Percentiles rank a stretch among this genome's conserved stretches.
Evolutionary conservation across 345 rosid genomes (phyloP).

Genomic region (Diplotaxis tenuifolia): DNA sequence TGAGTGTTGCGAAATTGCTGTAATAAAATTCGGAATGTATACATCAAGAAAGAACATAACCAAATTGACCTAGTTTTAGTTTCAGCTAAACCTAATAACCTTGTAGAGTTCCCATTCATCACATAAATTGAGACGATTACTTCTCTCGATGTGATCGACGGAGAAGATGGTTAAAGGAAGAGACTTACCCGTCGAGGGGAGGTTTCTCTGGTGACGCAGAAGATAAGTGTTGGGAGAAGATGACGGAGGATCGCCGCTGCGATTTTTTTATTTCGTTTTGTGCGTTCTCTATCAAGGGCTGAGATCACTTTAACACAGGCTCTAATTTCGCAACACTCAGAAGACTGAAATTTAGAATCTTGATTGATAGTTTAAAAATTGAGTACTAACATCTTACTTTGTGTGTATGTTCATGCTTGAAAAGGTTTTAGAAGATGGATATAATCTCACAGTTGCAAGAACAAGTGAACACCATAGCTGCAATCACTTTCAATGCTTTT

Average conservation of each 20-base stretch:
- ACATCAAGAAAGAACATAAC: background rate
- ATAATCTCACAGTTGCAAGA: too few relatives aligned
- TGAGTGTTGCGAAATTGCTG: too few relatives aligned
- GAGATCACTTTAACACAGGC: background rate
- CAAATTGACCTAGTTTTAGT: background rate
- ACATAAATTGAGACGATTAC: background rate
- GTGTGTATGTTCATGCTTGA: background rate
- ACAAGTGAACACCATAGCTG: too few relatives aligned
- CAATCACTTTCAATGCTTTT: too few relatives aligned
- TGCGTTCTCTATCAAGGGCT: background rate
- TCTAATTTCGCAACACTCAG: too few relatives aligned
- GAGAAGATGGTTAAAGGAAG: background rate
- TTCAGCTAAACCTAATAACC: background rate
- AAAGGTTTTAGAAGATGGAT: too few relatives aligned
- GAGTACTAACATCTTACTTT: background rate
- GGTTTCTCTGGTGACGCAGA: background rate
- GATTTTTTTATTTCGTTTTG: background rate
- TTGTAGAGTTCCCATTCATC: background rate
- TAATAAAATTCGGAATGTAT: background rate
- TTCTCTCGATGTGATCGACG: background rate
- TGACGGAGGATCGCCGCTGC: background rate
- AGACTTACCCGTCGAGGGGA: background rate
- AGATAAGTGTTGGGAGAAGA: background rate
- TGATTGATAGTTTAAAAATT: background rate
- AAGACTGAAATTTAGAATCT: background rate